Percentiles rank a stretch among this genome's conserved stretches.
Evolutionary conservation across 1,284 basidiomycete genomes (phyloP).

Genomic region (Schizopora paradoxa): DNA sequence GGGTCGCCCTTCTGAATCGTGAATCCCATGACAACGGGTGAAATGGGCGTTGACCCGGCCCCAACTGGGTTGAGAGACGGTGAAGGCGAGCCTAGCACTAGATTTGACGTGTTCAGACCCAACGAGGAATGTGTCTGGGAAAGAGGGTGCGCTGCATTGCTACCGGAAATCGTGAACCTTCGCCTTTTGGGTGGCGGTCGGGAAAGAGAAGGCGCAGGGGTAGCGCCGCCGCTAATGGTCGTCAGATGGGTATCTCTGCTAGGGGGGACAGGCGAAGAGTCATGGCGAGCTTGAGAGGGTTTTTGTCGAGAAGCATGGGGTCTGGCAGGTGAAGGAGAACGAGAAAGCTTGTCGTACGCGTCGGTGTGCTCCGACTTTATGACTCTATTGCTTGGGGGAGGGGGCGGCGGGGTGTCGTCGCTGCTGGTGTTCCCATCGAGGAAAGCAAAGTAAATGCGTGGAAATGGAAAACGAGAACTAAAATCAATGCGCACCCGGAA

Average conservation of each 20-base stretch:
- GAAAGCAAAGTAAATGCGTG: neutral
- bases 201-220: constrained; percentile 35
- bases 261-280: constrained; percentile 2
- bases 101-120: no score
- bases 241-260: no score
- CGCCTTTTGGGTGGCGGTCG: constrained; percentile 64
- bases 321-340: constrained; percentile 3
- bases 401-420: no score
- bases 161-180: constrained; percentile 61
- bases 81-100: no score
- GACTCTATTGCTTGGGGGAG: no score
- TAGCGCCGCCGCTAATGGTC: constrained; percentile 1
- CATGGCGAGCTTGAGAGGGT: neutral
- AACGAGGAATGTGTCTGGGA: constrained; percentile 28
- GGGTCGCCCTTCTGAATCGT: constrained; percentile 55
- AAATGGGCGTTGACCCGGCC: constrained; percentile 44
- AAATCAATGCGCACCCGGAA: constrained; percentile 13
- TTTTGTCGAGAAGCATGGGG: neutral
- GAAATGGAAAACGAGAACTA: neutral
- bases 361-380: constrained; percentile 14
- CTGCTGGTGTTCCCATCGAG: neutral
- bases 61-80: constrained; percentile 4
- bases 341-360: constrained; percentile 14
- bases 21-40: constrained; percentile 61
- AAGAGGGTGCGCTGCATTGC: constrained; percentile 35